phyloP scores from a whole-genome alignment of 2,329 filamentous ascomycete genomes.

The Annulohypoxylon truncatum region DNA sequence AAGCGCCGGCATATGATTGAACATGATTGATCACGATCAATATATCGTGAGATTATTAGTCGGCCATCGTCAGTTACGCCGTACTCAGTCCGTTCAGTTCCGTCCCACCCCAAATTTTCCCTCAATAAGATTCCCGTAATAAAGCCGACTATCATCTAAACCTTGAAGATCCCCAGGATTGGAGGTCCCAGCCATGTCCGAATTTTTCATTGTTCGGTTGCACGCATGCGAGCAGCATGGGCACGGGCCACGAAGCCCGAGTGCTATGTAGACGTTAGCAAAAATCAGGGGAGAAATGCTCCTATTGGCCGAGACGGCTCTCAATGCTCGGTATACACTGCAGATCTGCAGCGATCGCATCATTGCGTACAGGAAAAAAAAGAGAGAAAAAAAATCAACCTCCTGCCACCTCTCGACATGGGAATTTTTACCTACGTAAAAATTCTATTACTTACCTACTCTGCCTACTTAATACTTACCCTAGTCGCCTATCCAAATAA shows the following conservation, averaged over 20 bases:
- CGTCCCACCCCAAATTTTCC: slow-evolving; percentile 4
- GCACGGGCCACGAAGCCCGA: slow-evolving; percentile 24
- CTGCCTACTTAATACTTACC: background rate
- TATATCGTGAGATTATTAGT: slow-evolving; percentile 10
- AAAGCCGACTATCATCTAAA: slow-evolving; percentile 10
- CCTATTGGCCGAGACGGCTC: slow-evolving; percentile 21
- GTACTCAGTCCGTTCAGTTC: background rate
- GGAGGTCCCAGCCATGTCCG: background rate
- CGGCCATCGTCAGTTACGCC: slow-evolving; percentile 3
- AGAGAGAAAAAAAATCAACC: background rate
- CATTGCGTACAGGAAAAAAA: slow-evolving; percentile 19
- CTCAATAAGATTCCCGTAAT: slow-evolving; percentile 28
- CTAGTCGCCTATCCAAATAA: background rate
- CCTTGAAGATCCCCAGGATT: background rate
- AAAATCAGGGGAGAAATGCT: slow-evolving; percentile 19
- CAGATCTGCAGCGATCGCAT: slow-evolving; percentile 32
- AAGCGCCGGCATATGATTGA: slow-evolving; percentile 8
- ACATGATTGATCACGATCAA: background rate
- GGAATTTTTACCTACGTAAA: background rate
- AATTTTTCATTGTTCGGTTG: slow-evolving; percentile 23
- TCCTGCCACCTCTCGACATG: slow-evolving; percentile 8
- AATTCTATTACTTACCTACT: too few relatives aligned
- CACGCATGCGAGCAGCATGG: slow-evolving; percentile 1
- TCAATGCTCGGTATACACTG: slow-evolving; percentile 7
- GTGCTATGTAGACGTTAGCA: background rate